Percentiles rank a stretch among this genome's conserved stretches.
Conservation (phyloP, 148 eudicot species). For the Spergularia bocconei region DNA sequence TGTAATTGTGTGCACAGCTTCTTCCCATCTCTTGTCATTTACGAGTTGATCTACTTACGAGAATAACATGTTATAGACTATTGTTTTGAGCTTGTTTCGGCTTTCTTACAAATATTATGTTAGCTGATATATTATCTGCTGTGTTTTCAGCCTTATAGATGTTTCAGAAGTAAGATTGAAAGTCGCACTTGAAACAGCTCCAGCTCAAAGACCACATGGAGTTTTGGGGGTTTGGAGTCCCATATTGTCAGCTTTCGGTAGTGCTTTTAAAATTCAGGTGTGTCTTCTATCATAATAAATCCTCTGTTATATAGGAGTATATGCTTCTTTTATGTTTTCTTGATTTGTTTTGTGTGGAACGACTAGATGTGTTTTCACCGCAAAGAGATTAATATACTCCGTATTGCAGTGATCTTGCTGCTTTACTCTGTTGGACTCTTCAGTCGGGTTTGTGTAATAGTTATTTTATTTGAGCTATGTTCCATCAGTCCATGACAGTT, state of each 20-base stretch:
- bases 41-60: neutral
- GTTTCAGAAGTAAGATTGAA: conserved; percentile 90
- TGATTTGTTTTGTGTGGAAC: too few relatives aligned
- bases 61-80: neutral
- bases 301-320: neutral
- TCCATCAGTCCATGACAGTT: too few relatives aligned
- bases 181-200: conserved; percentile 89
- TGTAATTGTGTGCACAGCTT: neutral
- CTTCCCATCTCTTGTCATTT: neutral
- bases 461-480: too few relatives aligned
- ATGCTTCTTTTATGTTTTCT: neutral
- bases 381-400: too few relatives aligned
- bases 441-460: too few relatives aligned
- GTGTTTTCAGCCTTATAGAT: conserved; percentile 71
- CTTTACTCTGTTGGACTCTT: too few relatives aligned
- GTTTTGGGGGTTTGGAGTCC: conserved; percentile 99
- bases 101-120: neutral
- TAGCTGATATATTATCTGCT: conserved; percentile 4
- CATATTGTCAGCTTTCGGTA: conserved; percentile 88
- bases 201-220: conserved; percentile 96
- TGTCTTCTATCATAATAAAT: neutral
- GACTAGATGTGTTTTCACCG: neutral
- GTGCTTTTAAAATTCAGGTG: conserved; percentile 96
- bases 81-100: neutral
- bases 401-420: too few relatives aligned